Conservation (phyloP, 345 rosid species). For the Nasturtium officinale region DNA sequence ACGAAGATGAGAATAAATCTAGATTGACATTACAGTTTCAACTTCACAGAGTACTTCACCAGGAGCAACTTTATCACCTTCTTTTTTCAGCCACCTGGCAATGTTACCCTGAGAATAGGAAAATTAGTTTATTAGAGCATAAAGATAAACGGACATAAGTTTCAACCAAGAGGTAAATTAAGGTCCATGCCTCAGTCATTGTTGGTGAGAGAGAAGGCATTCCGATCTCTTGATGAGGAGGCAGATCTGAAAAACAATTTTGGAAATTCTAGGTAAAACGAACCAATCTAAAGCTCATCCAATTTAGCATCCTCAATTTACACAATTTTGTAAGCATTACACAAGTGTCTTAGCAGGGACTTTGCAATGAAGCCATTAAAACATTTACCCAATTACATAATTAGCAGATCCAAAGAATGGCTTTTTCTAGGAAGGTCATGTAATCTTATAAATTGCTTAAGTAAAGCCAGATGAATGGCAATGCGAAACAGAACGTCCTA, state of each 20-base stretch:
- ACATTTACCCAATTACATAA: background rate
- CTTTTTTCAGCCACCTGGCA: slow-evolving; percentile 97
- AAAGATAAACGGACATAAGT: slow-evolving; percentile 1
- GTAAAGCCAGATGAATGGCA: slow-evolving; percentile 13
- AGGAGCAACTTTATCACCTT: slow-evolving; percentile 84
- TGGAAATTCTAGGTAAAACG: slow-evolving; percentile 9
- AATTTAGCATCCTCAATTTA: slow-evolving; percentile 2
- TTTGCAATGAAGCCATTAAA: slow-evolving; percentile 5
- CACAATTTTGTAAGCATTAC: background rate
- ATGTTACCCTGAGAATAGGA: slow-evolving; percentile 79
- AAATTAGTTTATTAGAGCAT: slow-evolving; percentile 28
- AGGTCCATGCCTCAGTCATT: slow-evolving; percentile 83
- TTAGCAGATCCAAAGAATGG: background rate
- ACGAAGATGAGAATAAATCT: background rate
- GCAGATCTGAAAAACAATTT: slow-evolving; percentile 68
- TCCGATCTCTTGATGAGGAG: slow-evolving; percentile 95
- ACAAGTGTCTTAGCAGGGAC: background rate
- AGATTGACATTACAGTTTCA: slow-evolving; percentile 71
- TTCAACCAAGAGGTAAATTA: slow-evolving; percentile 14
- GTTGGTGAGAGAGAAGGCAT: slow-evolving; percentile 99
- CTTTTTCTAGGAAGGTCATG: background rate
- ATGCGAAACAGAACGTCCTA: background rate
- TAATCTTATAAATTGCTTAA: background rate
- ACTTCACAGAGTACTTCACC: slow-evolving; percentile 99
- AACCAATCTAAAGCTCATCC: slow-evolving; percentile 2